phyloP scores from a whole-genome alignment of 805 yeast species.

The Candida alai region DNA sequence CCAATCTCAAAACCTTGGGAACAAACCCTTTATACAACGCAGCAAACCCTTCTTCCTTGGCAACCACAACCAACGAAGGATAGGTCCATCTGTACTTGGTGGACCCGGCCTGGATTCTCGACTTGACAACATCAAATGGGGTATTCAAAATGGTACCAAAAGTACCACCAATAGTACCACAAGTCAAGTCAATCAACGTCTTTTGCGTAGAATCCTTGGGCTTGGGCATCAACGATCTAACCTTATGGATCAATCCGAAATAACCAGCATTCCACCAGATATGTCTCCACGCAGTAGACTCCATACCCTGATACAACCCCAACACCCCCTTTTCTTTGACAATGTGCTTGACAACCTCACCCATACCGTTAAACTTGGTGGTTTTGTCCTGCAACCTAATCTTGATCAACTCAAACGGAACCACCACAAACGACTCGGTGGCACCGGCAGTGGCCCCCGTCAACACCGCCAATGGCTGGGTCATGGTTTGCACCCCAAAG shows the following conservation, averaged over 20 bases:
- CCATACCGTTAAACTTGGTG: conserved; percentile 78
- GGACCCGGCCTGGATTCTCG: conserved; percentile 89
- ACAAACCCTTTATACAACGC: conserved; percentile 95
- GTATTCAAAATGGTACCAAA: conserved; percentile 93
- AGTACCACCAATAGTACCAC: conserved; percentile 97
- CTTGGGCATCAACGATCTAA: conserved; percentile 72
- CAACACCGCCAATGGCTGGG: conserved; percentile 78
- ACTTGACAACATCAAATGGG: conserved; percentile 96
- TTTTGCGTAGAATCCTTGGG: conserved; percentile 68
- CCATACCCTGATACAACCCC: conserved; percentile 90
- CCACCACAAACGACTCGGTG: conserved; percentile 92
- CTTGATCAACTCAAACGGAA: conserved; percentile 94
- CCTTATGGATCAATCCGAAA: conserved; percentile 91
- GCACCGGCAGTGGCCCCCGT: conserved; percentile 99
- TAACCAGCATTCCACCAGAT: conserved; percentile 97
- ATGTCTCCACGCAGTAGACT: conserved; percentile 97
- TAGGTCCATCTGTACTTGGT: conserved; percentile 91
- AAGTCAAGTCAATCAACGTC: conserved; percentile 80
- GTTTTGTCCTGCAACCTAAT: conserved; percentile 89
- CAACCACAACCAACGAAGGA: conserved; percentile 71
- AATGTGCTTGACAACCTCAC: conserved; percentile 73
- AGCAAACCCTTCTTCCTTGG: conserved; percentile 85
- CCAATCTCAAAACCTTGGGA: conserved; percentile 95
- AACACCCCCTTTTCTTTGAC: conserved; percentile 71
- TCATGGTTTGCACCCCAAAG: conserved; percentile 68